A percentile compares a stretch with the other conserved stretches of the same genome.
Conservation (phyloP, 169 alveolate genomes). For the Cryptosporidium muris region DNA sequence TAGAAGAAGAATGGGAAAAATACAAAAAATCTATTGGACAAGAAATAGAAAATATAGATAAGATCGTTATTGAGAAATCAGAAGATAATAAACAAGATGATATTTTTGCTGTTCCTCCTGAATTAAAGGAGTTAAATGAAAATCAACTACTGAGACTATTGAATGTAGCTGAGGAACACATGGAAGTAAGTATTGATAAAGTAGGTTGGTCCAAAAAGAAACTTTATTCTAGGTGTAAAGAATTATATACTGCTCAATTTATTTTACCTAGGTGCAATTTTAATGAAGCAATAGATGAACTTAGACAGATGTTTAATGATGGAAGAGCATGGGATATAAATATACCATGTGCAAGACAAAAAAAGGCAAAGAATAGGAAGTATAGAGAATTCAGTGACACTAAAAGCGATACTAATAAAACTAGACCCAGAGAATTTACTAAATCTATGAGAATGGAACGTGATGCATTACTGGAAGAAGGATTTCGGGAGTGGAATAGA, state of each 20-base stretch:
- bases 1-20: constrained; percentile 80
- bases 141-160: constrained; percentile 17
- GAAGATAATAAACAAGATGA: constrained; percentile 15
- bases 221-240: constrained; percentile 39
- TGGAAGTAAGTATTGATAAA: constrained; percentile 60
- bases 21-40: constrained; percentile 69
- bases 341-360: constrained; percentile 81
- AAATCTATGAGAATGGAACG: constrained; percentile 25
- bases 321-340: constrained; percentile 70
- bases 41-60: not conserved
- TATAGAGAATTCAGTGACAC: constrained; percentile 26
- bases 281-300: constrained; percentile 37
- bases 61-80: not conserved
- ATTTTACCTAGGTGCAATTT: constrained; percentile 64
- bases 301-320: constrained; percentile 48
- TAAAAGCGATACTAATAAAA: not conserved
- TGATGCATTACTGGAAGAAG: constrained; percentile 77
- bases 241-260: constrained; percentile 27
- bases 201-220: constrained; percentile 59
- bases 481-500: constrained; percentile 84
- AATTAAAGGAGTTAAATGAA: constrained; percentile 49
- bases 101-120: constrained; percentile 59
- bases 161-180: constrained; percentile 66
- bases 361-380: constrained; percentile 75
- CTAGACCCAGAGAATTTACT: constrained; percentile 38